Evolutionary conservation across 2,329 filamentous ascomycete species (phyloP), one percentile per base, ranked within the genome.

Genomic region (Ampelomyces quisqualis): DNA sequence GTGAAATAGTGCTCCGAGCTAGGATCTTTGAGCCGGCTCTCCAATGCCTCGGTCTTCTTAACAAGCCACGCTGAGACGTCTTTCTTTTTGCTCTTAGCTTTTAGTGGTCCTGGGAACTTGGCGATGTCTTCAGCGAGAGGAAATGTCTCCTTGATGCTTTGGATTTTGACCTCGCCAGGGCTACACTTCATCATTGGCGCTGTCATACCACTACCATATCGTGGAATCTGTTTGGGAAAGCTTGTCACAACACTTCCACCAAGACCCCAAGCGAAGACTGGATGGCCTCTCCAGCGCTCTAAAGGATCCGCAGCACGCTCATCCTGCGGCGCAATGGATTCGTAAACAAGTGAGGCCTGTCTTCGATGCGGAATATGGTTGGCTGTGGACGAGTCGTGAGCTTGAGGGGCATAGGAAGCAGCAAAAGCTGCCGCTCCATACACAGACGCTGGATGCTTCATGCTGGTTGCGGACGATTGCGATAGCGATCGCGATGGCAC

Each of bases 71-170:
- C 70, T 29, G 90, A 57, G 0, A 89, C 80, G 39, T 98, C 91
- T 73, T 97, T 98, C 76, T 98, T 98, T 76, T 95, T 97, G 1
- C 84, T 82, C 64, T 96, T 97, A 27, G 83, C 79, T 67, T 86
- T 90, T 19, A 98, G 73, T 3, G 94, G 93, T 0, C 93, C 93
- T 0, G 93, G 93, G 59, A 97, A 97, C 54, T 84, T 89, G 13
- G 81, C 78, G 34, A 93, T 72, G 2, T 83, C 79, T 22, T 93
- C 88, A 17, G 81, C 74, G 7, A 90, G 72, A 4, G 87, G 82
- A 30, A 88, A 73, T 20, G 88, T 74, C 29, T 90, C 82, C 62
- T 86, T 93, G 47, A 88, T 77, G 53, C 80, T 85, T 47, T 82
- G 79, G n/a, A 91, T 73, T 56, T 84, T 88, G 17, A 96, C 80